These are phyloP conservation scores for Backusella tarrabulga DNA, from an alignment of 192 early-diverging fungal genomes.

Conservation along the genomic window DNA sequence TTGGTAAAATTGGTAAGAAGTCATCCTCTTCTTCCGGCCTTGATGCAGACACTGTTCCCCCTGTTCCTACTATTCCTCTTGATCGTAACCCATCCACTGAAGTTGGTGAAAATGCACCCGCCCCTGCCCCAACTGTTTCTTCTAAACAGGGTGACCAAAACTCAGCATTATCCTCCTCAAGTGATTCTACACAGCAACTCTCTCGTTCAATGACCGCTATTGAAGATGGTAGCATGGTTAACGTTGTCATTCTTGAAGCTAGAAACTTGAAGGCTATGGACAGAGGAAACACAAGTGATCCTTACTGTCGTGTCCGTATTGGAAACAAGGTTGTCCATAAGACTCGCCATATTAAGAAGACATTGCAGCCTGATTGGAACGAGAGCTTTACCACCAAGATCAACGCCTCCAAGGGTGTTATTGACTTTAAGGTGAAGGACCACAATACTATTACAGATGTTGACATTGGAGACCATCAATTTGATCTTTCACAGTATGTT, in stretches of 20 bases:
- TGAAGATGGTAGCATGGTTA: conserved; percentile 38
- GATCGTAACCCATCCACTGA: background rate
- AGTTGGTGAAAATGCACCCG: background rate
- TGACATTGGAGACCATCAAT: conserved; percentile 59
- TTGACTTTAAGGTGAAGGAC: conserved; percentile 66
- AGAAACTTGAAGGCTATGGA: conserved; percentile 46
- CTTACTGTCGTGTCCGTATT: conserved; percentile 62
- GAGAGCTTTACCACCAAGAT: conserved; percentile 27
- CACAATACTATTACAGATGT: conserved; percentile 67
- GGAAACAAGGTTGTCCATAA: conserved; percentile 64
- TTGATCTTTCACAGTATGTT: conserved; percentile 53
- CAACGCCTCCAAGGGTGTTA: conserved; percentile 29
- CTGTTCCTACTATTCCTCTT: conserved; percentile 5
- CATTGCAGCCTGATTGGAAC: conserved; percentile 58
- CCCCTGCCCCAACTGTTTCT: background rate
- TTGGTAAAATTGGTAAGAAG: conserved; percentile 36
- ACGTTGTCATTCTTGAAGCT: conserved; percentile 45
- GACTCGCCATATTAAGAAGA: conserved; percentile 71
- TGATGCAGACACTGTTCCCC: conserved; percentile 24
- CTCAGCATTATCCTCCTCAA: background rate
- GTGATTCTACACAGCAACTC: conserved; percentile 3
- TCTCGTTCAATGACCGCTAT: background rate
- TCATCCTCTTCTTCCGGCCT: conserved; percentile 17
- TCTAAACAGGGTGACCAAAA: background rate
- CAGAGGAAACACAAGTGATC: conserved; percentile 61